Evolutionary conservation across 176 grass and related monocot species (phyloP), one percentile per base, ranked within the genome.

Genomic region (Oryza coarctata): DNA sequence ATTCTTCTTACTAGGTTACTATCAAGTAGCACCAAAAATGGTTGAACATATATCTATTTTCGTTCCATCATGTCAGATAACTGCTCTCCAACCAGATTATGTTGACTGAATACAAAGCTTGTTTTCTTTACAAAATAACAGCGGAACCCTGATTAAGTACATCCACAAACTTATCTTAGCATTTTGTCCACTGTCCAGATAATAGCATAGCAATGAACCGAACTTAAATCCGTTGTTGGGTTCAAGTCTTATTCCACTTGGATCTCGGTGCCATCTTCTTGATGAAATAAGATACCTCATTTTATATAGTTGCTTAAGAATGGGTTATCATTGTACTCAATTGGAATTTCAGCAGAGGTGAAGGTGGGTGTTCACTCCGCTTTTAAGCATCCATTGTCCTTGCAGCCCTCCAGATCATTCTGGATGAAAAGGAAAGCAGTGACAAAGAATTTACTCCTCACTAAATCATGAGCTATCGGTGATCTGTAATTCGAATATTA

Each of bases 91-190:
- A 43, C 64, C 2, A 41, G 12, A 7, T 4, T 18, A 26, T 12
- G 5, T 69, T 61, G 26, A 69, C 57, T 12, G 26, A 50, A 84
- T 75, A 0, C 18, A 76, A 40, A 38, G 12, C 12, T 38, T 57
- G 31, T 69, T 57, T 38, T 65, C n/a, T n/a, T 69, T 29, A 80
- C 31, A 47, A 58, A 31, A 69, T 80, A 33, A 25, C 29, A 67
- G 15, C 22, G 12, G 44, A 69, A 80, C 65, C 63, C 18, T 67
- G 18, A 40, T 79, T 79, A 12, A 34, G 3, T 66, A 17, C 44
- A 38, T 65, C 36, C 25, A 43, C 14, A 40, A 41, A 39, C 63
- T 64, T 78, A 13, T 0, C 3, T 63, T 62, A 63, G 15, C 62
- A 43, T 17, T 44, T 5, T 17, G 20, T 23, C 52, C 52, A 57